Base-by-base conservation (phyloP, 495 filamentous ascomycete species). In the Daldinia childiae region DNA sequence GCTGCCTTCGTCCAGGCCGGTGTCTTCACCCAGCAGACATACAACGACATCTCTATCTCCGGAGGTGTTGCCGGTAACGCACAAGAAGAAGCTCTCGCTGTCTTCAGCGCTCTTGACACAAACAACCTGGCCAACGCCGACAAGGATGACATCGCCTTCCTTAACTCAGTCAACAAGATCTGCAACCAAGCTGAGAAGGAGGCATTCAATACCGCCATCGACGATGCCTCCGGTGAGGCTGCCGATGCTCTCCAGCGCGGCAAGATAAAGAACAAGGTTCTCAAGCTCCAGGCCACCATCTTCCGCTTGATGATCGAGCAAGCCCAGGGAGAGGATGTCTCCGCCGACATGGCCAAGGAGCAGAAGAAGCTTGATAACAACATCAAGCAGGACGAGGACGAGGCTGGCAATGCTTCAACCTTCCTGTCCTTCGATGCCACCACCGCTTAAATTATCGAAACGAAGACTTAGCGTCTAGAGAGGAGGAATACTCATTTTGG, bases 181-280 rank as follows among this genome's bases (percentile, higher is more conserved):
- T 74, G 75, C 68, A 81, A 84, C 59, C 68, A 79, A 8, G 82
- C 82, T 58, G 82, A 78, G 55, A 69, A 69, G 5, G 76, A 77
- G 1, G 79, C 75, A 5, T 83, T 81, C 74, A 81, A 83, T 60
- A 38, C 71, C 5, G 78, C 79, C 27, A 82, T 83, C 50, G 79
- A 79, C 15, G 79, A 74, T 7, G 76, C 77, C 8, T 54, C 58
- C 24, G 81, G 78, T 9, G 77, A 74, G 17, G 76, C 57, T 7
- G 74, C 78, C 7, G 73, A 72, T 14, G 79, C 81, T 12, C 78
- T 83, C 48, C 81, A 84, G 78, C 82, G 82, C 29, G 84, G 84
- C 69, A 86, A 86, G 77, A 86, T 85, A 61, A 84, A 84, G 80
- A 86, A 86, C 78, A 86, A 86, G 78, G 81, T 86, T 63, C 72